Evolutionary conservation across 805 yeast genomes (phyloP), one percentile per base, ranked within the genome.

Genomic region (Pichia manshurica): DNA sequence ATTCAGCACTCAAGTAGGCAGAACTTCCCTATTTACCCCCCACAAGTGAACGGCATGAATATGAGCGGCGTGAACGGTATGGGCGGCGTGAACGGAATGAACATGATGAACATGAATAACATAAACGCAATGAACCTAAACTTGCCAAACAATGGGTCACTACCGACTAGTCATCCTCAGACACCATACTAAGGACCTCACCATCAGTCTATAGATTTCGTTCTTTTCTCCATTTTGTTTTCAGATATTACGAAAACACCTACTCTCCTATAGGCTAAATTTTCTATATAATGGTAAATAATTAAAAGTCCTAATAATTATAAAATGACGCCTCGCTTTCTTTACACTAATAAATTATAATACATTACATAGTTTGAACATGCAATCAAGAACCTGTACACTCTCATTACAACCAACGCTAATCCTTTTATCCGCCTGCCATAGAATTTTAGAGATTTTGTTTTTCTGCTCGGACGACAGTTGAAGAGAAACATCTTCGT

Each of bases 371-470:
- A 82, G 66, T 53, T 78, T 72, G 10, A 76, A 58, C 28, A 79
- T 57, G 54, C 88, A 70, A 56, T 86, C 84, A 54, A 91, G 72
- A 20, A 93, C 59, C 57, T 87, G 96, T 25, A 91, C 68, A 50
- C 85, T 87, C 62, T 91, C 99, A 58, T 89, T 95, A 4, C 96
- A 79, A 15, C 99, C 99, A 59, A 81, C 87, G 46, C 81, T 75
- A 46, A 91, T 70, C 45, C 81, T 75, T 43, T 78, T 75, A 63
- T 91, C 98, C 0, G 87, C 74, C 38, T 81, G 84, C 56, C 89
- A 87, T 22, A 93, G 64, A 5, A 79, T 65, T 59, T 72, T 66
- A 0, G 96, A 76, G 10, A 88, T 75, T 39, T 65, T 58, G 59
- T 81, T 85, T 61, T 91, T 93, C 51, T 79, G 79, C 1, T 58